Conservation (phyloP, 2,329 filamentous ascomycete genomes). For the Exophiala sideris region DNA sequence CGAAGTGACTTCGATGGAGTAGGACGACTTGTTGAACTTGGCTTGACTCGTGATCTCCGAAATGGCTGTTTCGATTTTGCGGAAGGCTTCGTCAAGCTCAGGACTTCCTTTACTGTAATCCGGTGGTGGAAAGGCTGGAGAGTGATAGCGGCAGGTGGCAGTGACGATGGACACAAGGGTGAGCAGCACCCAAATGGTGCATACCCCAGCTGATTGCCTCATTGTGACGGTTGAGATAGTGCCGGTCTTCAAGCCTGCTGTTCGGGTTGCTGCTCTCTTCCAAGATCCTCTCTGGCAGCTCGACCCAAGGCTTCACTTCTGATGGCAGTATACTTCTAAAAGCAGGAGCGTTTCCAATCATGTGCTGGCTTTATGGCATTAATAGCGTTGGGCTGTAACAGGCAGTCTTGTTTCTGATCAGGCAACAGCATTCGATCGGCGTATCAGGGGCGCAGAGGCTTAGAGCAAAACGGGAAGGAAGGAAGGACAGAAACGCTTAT, state of each 20-base stretch:
- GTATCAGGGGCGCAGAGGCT: too few species aligned
- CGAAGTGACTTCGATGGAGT: slow-evolving; percentile 27
- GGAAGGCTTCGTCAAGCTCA: slow-evolving; percentile 9
- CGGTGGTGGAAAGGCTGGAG: slow-evolving; percentile 22
- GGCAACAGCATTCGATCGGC: not conserved
- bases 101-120: slow-evolving; percentile 1
- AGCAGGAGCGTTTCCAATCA: not conserved
- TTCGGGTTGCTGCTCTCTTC: too few species aligned
- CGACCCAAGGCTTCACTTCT: too few species aligned
- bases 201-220: not conserved
- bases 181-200: not conserved
- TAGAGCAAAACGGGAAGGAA: not conserved
- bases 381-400: too few species aligned
- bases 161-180: not conserved
- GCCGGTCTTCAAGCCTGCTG: too few species aligned
- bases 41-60: not conserved
- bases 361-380: too few species aligned
- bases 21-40: slow-evolving; percentile 23
- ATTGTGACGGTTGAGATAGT: not conserved
- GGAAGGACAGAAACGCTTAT: not conserved
- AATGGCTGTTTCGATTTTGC: slow-evolving; percentile 4
- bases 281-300: too few species aligned
- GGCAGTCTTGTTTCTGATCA: not conserved
- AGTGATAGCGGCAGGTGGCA: slow-evolving; percentile 14
- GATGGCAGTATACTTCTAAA: not conserved